Evolutionary conservation across 371 early-diverging fungal genomes (phyloP).

Genomic region (Rhizomucor pusillus): DNA sequence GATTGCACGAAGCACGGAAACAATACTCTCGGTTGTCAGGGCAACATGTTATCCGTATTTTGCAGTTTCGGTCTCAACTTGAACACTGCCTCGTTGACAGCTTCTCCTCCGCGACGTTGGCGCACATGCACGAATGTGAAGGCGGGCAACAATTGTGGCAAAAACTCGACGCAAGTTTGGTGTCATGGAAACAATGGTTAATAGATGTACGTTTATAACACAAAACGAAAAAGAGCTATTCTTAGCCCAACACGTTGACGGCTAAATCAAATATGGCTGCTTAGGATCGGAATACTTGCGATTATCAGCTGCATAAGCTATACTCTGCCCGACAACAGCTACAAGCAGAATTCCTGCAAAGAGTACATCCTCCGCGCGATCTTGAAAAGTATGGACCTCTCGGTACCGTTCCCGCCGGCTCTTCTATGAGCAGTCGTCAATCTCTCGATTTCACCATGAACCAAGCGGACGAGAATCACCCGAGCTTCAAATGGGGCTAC

Average conservation of each 20-base stretch:
- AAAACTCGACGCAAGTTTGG: constrained; percentile 27
- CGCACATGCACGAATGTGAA: constrained; percentile 37
- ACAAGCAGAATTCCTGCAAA: constrained; percentile 36
- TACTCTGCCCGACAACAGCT: constrained; percentile 24
- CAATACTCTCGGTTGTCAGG: constrained; percentile 55
- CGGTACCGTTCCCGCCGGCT: constrained; percentile 5
- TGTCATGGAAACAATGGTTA: constrained; percentile 43
- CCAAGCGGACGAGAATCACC: constrained; percentile 1
- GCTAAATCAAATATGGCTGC: not conserved
- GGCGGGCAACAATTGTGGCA: constrained; percentile 37
- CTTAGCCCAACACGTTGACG: not conserved
- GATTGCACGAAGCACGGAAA: constrained; percentile 65
- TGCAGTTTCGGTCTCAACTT: constrained; percentile 38
- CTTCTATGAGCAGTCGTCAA: constrained; percentile 15
- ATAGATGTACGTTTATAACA: constrained; percentile 21
- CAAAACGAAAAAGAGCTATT: not conserved
- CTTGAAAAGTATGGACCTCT: constrained; percentile 26
- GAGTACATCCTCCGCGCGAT: constrained; percentile 31
- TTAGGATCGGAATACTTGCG: constrained; percentile 43
- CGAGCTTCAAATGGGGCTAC: constrained; percentile 38
- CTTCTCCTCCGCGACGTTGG: constrained; percentile 35
- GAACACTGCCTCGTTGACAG: constrained; percentile 40
- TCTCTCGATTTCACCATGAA: constrained; percentile 28
- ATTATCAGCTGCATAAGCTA: constrained; percentile 31
- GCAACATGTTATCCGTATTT: constrained; percentile 42